Conservation (phyloP, 441 rosid species). For the California macrophylla region DNA sequence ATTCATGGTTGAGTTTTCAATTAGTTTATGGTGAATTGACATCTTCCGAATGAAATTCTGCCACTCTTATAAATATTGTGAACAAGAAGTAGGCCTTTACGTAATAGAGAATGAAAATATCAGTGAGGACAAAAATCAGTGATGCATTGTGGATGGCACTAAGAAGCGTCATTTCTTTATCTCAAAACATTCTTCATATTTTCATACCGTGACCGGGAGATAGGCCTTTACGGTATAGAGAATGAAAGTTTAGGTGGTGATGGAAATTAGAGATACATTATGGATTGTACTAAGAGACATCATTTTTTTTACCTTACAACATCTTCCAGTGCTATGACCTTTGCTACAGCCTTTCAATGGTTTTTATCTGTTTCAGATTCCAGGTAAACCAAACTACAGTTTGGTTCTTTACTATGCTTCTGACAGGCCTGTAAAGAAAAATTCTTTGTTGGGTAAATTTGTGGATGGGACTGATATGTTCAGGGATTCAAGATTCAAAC, state of each 20-base stretch:
- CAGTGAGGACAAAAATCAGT: background rate
- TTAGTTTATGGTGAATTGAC: background rate
- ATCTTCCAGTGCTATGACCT: slow-evolving; percentile 9
- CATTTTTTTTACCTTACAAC: background rate
- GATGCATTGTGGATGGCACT: background rate
- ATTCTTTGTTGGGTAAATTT: slow-evolving; percentile 63
- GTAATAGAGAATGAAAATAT: background rate
- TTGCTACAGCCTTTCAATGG: slow-evolving; percentile 8
- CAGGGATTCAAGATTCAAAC: slow-evolving; percentile 75
- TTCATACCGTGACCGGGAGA: slow-evolving; percentile 5
- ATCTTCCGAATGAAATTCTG: background rate
- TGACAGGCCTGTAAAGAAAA: slow-evolving; percentile 58
- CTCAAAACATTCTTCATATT: too few relatives aligned
- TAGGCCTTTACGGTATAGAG: background rate
- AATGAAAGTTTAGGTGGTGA: background rate
- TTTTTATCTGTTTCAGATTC: slow-evolving; percentile 41
- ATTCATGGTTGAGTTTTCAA: background rate
- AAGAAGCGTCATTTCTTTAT: background rate
- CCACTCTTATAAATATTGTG: background rate
- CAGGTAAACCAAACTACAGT: slow-evolving; percentile 80
- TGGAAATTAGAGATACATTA: background rate
- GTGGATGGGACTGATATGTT: slow-evolving; percentile 64
- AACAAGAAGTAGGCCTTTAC: background rate
- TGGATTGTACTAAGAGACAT: background rate
- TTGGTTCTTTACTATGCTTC: slow-evolving; percentile 74